Evolutionary conservation across 176 grass and related monocot species (phyloP).

Genomic region (Pharus latifolius): DNA sequence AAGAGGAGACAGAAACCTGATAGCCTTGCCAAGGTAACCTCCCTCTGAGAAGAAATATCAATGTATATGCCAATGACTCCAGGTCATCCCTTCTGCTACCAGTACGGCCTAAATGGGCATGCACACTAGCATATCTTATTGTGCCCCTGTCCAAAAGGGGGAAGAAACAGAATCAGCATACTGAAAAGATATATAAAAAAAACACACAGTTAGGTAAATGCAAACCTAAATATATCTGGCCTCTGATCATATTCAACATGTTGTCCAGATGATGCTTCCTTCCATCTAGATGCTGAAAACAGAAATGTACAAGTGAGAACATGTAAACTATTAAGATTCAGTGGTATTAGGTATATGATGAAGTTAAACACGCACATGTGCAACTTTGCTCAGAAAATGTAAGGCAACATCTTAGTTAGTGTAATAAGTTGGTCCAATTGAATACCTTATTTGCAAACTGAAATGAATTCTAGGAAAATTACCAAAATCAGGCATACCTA

Average conservation of each 20-base stretch:
- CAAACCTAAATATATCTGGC: constrained; percentile 92
- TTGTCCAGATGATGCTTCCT: constrained; percentile 70
- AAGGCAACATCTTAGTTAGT: neutral
- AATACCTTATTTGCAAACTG: neutral
- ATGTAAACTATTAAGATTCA: neutral
- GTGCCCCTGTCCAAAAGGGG: constrained; percentile 53
- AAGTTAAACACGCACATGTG: neutral
- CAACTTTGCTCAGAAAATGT: neutral
- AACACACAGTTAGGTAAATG: neutral
- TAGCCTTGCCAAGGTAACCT: constrained; percentile 97
- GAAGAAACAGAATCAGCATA: neutral
- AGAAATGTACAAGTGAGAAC: constrained; percentile 4
- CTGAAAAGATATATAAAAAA: constrained; percentile 8
- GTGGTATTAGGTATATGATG: neutral
- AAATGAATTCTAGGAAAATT: constrained; percentile 5
- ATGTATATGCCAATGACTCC: constrained; percentile 88
- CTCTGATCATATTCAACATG: constrained; percentile 98
- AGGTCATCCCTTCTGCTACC: constrained; percentile 98
- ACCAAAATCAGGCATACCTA: constrained; percentile 43
- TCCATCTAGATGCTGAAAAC: constrained; percentile 88
- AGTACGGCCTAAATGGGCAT: constrained; percentile 95
- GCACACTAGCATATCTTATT: constrained; percentile 98
- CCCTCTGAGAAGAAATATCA: constrained; percentile 96
- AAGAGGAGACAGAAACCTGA: constrained; percentile 48
- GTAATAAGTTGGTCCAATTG: neutral